A percentile compares a stretch with the other conserved stretches of the same genome.
These are phyloP conservation scores for Hemileccinum rubropunctum DNA, from an alignment of 768 basidiomycete species.

Conservation along the genomic window DNA sequence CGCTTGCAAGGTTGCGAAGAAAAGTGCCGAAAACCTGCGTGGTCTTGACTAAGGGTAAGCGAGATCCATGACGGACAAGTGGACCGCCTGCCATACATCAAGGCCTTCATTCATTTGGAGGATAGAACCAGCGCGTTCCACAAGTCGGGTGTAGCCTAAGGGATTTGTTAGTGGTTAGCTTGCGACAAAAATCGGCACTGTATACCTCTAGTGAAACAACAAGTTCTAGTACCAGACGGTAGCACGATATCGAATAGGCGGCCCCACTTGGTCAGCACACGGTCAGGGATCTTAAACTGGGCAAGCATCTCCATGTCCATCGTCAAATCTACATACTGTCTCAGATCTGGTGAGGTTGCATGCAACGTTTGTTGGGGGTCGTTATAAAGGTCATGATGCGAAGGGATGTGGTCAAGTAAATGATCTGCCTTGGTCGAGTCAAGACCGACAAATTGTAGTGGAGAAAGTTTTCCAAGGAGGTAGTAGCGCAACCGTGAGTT, in stretches of 20 bases:
- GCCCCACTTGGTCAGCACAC: constrained; percentile 71
- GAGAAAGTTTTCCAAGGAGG: constrained; percentile 58
- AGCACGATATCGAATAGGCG: constrained; percentile 76
- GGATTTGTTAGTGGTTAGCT: not conserved
- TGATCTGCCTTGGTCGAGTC: constrained; percentile 11
- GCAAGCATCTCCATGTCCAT: constrained; percentile 15
- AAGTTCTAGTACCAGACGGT: constrained; percentile 58
- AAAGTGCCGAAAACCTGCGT: constrained; percentile 56
- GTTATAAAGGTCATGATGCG: constrained; percentile 32
- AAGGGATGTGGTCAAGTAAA: constrained; percentile 56
- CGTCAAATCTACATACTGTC: constrained; percentile 10
- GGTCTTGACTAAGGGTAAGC: constrained; percentile 44
- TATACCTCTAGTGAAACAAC: constrained; percentile 80
- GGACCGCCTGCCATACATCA: constrained; percentile 43
- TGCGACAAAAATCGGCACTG: no score
- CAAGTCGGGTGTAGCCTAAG: constrained; percentile 73
- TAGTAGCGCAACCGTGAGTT: constrained; percentile 84
- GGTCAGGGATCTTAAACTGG: constrained; percentile 50
- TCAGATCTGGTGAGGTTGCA: constrained; percentile 4
- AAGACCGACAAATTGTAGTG: constrained; percentile 37
- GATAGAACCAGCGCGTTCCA: constrained; percentile 76
- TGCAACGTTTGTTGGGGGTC: not conserved
- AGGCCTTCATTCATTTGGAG: constrained; percentile 66
- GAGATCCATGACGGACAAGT: not conserved
- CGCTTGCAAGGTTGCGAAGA: constrained; percentile 40